Conservation (phyloP, 352 stramenopile species). For the Pythium biforme region DNA sequence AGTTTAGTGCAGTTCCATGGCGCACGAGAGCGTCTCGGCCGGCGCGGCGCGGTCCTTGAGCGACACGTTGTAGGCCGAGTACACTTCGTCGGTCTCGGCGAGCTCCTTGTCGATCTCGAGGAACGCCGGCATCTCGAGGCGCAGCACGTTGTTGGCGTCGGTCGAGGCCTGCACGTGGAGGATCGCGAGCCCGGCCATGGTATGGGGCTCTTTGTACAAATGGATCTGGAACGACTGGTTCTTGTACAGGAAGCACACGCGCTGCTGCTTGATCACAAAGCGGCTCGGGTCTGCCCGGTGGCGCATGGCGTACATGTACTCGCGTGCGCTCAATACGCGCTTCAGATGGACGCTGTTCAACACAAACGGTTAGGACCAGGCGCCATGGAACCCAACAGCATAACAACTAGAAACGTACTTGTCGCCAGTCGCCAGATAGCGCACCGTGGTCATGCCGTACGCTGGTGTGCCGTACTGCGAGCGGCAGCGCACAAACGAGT, state of each 20-base stretch:
- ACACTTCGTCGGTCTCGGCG: conserved; percentile 48
- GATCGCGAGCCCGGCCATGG: conserved; percentile 61
- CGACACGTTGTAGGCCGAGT: conserved; percentile 83
- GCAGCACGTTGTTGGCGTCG: conserved; percentile 36
- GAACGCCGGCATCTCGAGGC: conserved; percentile 70
- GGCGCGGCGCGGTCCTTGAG: conserved; percentile 36
- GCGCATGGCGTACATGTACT: conserved; percentile 83
- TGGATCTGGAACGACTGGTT: conserved; percentile 89
- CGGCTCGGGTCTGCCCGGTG: conserved; percentile 66
- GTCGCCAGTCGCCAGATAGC: conserved; percentile 74
- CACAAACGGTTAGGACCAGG: background rate
- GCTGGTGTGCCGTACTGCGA: conserved; percentile 82
- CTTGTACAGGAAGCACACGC: conserved; percentile 84
- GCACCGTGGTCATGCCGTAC: conserved; percentile 86
- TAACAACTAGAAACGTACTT: conserved; percentile 61
- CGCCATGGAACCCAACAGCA: no score
- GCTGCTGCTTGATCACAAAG: conserved; percentile 86
- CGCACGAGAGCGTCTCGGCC: background rate
- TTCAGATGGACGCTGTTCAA: conserved; percentile 71
- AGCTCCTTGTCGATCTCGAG: conserved; percentile 72
- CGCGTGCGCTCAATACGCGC: conserved; percentile 74
- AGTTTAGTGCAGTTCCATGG: conserved; percentile 3
- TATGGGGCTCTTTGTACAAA: conserved; percentile 77
- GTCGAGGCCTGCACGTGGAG: conserved; percentile 77
- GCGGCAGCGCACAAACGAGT: conserved; percentile 82